phyloP scores from a whole-genome alignment of 2,329 filamentous ascomycete genomes.

The Thielaviopsis populi region DNA sequence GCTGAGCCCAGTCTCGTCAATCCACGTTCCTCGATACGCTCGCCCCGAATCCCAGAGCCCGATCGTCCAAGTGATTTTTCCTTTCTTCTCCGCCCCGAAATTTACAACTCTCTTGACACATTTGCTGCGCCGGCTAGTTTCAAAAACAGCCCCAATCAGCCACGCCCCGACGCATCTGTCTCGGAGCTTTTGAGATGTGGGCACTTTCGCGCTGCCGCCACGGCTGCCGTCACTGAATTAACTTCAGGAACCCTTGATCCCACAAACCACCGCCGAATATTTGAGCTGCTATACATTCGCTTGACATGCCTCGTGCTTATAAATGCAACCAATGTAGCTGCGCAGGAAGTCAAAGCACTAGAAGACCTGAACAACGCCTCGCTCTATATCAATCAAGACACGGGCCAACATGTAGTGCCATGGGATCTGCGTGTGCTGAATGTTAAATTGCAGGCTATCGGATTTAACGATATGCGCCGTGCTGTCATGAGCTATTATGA shows the following conservation, averaged over 20 bases:
- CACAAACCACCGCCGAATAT: slow-evolving; percentile 50
- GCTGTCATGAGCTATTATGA: slow-evolving; percentile 87
- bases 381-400: slow-evolving; percentile 41
- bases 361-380: slow-evolving; percentile 43
- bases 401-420: slow-evolving; percentile 54
- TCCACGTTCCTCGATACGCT: slow-evolving; percentile 19
- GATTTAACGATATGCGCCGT: slow-evolving; percentile 68
- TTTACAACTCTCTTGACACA: slow-evolving; percentile 66
- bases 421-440: slow-evolving; percentile 77
- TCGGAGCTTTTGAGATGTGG: slow-evolving; percentile 52
- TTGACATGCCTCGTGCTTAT: slow-evolving; percentile 71
- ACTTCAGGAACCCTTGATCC: slow-evolving; percentile 37
- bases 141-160: slow-evolving; percentile 50
- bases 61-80: slow-evolving; percentile 51
- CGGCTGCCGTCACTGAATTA: slow-evolving; percentile 47
- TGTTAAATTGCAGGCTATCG: slow-evolving; percentile 70
- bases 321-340: slow-evolving; percentile 53
- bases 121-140: slow-evolving; percentile 49
- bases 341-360: slow-evolving; percentile 48
- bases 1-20: slow-evolving; percentile 10
- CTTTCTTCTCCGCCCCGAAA: slow-evolving; percentile 62
- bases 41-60: slow-evolving; percentile 21
- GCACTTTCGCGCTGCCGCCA: slow-evolving; percentile 68
- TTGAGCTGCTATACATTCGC: slow-evolving; percentile 64
- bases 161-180: slow-evolving; percentile 48